A percentile compares a stretch with the other conserved stretches of the same genome.
These are phyloP conservation scores for Hondaea fermentalgiana DNA, from an alignment of 108 stramenopile genomes.

Conservation along the genomic window DNA sequence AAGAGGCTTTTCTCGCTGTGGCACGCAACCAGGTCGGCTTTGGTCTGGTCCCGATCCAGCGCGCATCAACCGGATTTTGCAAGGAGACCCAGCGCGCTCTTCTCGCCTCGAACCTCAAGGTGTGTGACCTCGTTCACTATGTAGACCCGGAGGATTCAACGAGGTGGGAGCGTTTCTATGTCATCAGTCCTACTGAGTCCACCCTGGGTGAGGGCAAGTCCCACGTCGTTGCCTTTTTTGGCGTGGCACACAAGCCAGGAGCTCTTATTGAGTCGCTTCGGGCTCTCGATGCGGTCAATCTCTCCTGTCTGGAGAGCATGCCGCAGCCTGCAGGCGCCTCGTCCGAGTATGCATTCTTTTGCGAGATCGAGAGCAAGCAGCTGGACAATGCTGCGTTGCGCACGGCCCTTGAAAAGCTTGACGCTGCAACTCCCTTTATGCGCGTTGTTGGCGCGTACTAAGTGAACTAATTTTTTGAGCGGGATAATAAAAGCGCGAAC, in stretches of 20 bases:
- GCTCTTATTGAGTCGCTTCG: neutral
- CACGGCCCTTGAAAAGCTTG: neutral
- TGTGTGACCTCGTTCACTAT: neutral
- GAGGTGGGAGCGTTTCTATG: neutral
- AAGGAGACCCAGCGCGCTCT: slow-evolving; percentile 12
- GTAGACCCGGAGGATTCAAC: neutral
- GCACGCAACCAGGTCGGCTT: slow-evolving; percentile 7
- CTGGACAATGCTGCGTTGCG: neutral
- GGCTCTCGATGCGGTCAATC: neutral
- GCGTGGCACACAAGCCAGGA: neutral
- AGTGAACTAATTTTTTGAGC: neutral
- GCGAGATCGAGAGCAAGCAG: slow-evolving; percentile 8
- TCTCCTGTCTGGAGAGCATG: slow-evolving; percentile 5
- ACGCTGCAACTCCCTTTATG: neutral
- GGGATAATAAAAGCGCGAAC: neutral
- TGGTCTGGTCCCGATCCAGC: neutral
- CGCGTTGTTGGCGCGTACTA: neutral
- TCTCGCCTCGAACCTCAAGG: neutral
- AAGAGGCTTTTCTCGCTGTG: neutral
- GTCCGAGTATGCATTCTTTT: neutral
- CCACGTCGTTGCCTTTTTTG: neutral
- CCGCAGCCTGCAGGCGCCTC: neutral
- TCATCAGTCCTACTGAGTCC: neutral
- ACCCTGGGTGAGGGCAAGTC: neutral
- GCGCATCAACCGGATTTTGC: neutral